Conservation (phyloP, 169 alveolate genomes). For the Plasmodium vivax region DNA sequence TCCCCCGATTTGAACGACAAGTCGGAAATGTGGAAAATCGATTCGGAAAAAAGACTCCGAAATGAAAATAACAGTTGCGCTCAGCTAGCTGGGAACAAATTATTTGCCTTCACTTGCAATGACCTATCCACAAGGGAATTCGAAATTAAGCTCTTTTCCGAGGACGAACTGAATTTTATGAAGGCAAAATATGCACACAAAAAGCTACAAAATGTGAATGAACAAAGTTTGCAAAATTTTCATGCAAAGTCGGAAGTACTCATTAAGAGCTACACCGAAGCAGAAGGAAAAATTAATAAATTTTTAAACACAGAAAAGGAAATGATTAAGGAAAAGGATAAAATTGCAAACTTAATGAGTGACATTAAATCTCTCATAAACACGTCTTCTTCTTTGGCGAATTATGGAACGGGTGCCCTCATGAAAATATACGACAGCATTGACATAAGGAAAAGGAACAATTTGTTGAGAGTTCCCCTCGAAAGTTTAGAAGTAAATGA, state of each 20-base stretch:
- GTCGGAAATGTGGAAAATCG: slow-evolving; percentile 69
- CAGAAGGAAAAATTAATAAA: slow-evolving; percentile 30
- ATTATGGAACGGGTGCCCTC: slow-evolving; percentile 72
- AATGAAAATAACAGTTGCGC: slow-evolving; percentile 64
- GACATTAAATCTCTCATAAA: slow-evolving; percentile 35
- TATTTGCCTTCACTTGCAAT: slow-evolving; percentile 64
- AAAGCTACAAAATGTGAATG: slow-evolving; percentile 43
- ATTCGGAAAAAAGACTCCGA: slow-evolving; percentile 34
- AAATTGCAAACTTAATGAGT: slow-evolving; percentile 26
- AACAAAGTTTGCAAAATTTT: slow-evolving; percentile 4
- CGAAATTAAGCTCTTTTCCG: slow-evolving; percentile 11
- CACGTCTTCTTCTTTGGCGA: slow-evolving; percentile 39
- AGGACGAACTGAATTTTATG: slow-evolving; percentile 61
- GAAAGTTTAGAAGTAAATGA: slow-evolving; percentile 41
- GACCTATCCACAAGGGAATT: slow-evolving; percentile 47
- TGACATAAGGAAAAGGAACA: slow-evolving; percentile 16
- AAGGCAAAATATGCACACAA: slow-evolving; percentile 71
- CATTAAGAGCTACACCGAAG: slow-evolving; percentile 19
- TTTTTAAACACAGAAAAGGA: slow-evolving; percentile 38
- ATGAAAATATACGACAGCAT: slow-evolving; percentile 62
- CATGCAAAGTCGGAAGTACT: slow-evolving; percentile 6
- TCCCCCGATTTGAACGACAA: slow-evolving; percentile 56
- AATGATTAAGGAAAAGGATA: slow-evolving; percentile 63
- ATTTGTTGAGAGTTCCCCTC: slow-evolving; percentile 47
- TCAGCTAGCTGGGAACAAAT: slow-evolving; percentile 63